Conservation (phyloP, 495 filamentous ascomycete species). For the Baudoinia panamericana region DNA sequence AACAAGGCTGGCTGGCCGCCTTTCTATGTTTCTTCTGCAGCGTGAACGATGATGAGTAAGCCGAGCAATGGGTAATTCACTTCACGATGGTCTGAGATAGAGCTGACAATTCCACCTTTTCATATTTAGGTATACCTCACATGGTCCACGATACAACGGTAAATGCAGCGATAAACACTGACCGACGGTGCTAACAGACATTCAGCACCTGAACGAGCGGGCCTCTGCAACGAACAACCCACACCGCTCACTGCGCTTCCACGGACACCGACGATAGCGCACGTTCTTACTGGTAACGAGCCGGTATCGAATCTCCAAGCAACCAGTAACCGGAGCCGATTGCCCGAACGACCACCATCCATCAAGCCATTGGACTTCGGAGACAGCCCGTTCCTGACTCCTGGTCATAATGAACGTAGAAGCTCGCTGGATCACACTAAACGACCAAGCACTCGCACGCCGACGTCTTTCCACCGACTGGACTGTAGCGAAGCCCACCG, state of each 20-base stretch:
- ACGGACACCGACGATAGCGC: neutral
- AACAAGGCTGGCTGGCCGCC: slow-evolving; percentile 18
- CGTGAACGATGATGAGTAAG: slow-evolving; percentile 11
- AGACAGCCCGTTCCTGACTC: slow-evolving; percentile 1
- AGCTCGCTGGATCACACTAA: neutral
- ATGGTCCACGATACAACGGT: no score
- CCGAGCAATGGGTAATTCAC: slow-evolving; percentile 1
- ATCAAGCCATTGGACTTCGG: slow-evolving; percentile 11
- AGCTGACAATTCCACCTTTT: no score
- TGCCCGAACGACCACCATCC: neutral
- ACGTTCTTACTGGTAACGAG: neutral
- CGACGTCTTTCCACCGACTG: slow-evolving; percentile 7
- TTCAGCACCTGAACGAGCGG: neutral
- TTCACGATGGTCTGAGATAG: no score
- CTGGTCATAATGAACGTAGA: neutral
- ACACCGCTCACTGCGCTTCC: slow-evolving; percentile 6
- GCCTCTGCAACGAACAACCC: slow-evolving; percentile 7
- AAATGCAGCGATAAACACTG: no score
- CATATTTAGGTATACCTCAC: no score
- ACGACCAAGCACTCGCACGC: slow-evolving; percentile 10
- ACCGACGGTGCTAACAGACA: no score
- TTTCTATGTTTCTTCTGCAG: slow-evolving; percentile 15
- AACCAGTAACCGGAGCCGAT: neutral
- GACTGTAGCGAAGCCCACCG: slow-evolving; percentile 11
- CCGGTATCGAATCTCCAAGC: neutral